phyloP scores from a whole-genome alignment of 2,329 filamentous ascomycete genomes.

The Fusarium temperatum region DNA sequence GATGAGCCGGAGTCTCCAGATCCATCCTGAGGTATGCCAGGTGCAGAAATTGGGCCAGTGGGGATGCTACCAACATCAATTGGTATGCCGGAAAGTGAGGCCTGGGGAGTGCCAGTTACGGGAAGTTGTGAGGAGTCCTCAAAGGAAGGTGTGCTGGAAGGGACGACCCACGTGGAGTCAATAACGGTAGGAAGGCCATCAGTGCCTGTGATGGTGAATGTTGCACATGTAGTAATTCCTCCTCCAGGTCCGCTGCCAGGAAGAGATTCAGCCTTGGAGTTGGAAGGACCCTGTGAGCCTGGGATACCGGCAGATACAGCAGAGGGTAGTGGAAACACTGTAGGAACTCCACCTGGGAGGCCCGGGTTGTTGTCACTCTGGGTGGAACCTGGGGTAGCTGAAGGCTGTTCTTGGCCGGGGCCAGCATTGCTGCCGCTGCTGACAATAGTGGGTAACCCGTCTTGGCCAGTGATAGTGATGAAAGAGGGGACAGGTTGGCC shows the following conservation, averaged over 20 bases:
- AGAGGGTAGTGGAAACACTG: constrained; percentile 23
- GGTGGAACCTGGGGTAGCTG: constrained; percentile 5
- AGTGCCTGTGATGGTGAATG: constrained; percentile 45
- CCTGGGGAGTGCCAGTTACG: constrained; percentile 9
- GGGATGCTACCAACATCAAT: constrained; percentile 28
- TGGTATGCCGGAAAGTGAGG: constrained; percentile 23
- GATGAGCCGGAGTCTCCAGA: constrained; percentile 10
- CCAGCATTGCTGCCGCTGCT: constrained; percentile 9
- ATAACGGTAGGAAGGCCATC: constrained; percentile 48
- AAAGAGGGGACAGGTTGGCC: constrained; percentile 23
- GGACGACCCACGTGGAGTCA: constrained; percentile 47
- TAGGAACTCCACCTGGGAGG: constrained; percentile 21
- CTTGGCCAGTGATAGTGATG: constrained; percentile 35
- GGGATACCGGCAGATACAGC: constrained; percentile 14
- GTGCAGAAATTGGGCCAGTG: constrained; percentile 3
- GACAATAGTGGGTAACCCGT: constrained; percentile 44
- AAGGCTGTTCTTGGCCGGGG: constrained; percentile 20
- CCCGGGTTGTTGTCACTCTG: constrained; percentile 21
- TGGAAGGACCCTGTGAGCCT: constrained; percentile 9
- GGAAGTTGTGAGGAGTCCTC: constrained; percentile 27
- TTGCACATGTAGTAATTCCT: constrained; percentile 37
- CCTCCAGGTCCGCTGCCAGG: constrained; percentile 7
- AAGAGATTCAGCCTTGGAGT: constrained; percentile 10
- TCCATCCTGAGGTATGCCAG: constrained; percentile 23
- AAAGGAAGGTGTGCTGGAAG: constrained; percentile 21